Conservation (phyloP, 192 early-diverging fungal species). For the Thoreauomyces humboldtii region DNA sequence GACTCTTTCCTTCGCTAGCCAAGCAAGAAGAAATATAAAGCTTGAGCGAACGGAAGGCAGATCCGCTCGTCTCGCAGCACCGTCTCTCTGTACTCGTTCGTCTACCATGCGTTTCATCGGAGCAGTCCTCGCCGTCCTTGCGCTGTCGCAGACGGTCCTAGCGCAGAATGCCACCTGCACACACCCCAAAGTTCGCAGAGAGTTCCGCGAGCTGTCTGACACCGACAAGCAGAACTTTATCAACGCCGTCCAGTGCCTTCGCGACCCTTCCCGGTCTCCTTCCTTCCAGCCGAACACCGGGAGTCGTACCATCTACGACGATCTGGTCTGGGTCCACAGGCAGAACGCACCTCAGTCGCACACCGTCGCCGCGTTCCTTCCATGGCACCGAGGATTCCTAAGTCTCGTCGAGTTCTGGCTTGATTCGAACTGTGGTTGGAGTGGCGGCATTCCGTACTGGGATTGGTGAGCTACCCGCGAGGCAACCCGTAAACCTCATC, state of each 20-base stretch:
- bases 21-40: too few relatives aligned
- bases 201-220: slow-evolving; percentile 30
- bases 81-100: too few relatives aligned
- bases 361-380: not conserved
- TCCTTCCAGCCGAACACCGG: not conserved
- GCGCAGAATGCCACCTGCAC: slow-evolving; percentile 3
- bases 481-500: too few relatives aligned
- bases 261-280: slow-evolving; percentile 5
- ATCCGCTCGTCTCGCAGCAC: too few relatives aligned
- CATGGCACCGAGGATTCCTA: slow-evolving; percentile 6
- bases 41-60: too few relatives aligned
- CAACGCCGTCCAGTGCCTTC: slow-evolving; percentile 21
- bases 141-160: not conserved
- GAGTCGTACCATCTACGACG: slow-evolving; percentile 14
- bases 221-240: slow-evolving; percentile 18
- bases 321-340: slow-evolving; percentile 22
- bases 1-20: too few relatives aligned
- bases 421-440: slow-evolving; percentile 2
- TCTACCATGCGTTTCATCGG: not conserved
- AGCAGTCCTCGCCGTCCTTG: not conserved
- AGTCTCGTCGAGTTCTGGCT: not conserved
- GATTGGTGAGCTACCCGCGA: not conserved
- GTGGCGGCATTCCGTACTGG: not conserved
- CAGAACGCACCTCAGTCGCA: slow-evolving; percentile 15
- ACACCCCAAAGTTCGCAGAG: not conserved